A percentile compares a stretch with the other conserved stretches of the same genome.
Conservation (phyloP, 208 protist genomes). For the Herpetomonas samuelpessoai region DNA sequence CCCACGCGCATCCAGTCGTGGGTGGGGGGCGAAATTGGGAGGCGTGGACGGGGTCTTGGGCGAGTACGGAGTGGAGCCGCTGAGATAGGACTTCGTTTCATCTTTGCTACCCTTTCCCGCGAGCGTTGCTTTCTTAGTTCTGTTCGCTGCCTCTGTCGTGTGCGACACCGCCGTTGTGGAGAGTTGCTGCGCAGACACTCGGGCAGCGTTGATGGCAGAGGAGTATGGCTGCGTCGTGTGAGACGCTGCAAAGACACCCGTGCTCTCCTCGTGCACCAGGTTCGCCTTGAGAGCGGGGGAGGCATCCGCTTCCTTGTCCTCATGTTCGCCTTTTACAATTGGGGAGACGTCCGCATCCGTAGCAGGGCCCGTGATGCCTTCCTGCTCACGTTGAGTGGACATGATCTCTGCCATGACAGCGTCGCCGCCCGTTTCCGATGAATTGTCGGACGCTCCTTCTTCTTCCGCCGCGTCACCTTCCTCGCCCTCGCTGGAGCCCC, state of each 20-base stretch:
- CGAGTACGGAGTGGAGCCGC: no score
- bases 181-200: no score
- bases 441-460: neutral
- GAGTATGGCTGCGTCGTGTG: neutral
- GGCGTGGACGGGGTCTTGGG: no score
- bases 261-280: neutral
- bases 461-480: conserved; percentile 6
- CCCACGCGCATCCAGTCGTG: no score
- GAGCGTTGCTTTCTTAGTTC: no score
- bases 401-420: conserved; percentile 9
- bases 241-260: neutral
- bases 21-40: no score
- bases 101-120: no score
- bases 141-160: no score
- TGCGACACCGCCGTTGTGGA: no score
- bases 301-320: neutral
- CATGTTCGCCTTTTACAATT: neutral
- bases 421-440: neutral
- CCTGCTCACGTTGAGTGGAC: neutral
- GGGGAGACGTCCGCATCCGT: neutral
- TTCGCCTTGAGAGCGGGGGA: neutral
- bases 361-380: neutral
- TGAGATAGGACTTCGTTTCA: no score
- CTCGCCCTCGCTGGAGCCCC: conserved; percentile 2
- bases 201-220: no score